A percentile compares a stretch with the other conserved stretches of the same genome.
Conservation (phyloP, 2,329 filamentous ascomycete genomes). For the Chaetomium strumarium region DNA sequence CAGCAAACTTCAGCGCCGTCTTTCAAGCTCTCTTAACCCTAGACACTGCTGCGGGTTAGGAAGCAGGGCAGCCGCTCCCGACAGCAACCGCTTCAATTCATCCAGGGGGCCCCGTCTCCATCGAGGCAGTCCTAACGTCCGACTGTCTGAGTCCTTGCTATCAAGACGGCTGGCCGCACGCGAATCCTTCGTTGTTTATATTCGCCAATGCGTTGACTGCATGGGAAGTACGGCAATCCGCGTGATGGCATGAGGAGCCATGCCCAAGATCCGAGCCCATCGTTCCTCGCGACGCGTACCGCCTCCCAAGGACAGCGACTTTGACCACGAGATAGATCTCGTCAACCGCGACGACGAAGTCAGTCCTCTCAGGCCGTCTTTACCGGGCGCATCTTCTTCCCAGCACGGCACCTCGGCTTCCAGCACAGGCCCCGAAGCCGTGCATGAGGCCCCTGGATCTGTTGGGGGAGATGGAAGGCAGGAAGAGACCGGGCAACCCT, state of each 20-base stretch:
- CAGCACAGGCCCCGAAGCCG: not conserved
- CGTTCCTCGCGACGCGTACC: conserved; percentile 50
- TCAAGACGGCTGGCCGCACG: not conserved
- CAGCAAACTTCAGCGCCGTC: too few relatives aligned
- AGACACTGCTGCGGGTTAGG: too few relatives aligned
- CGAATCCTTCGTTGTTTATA: not conserved
- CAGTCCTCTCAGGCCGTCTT: conserved; percentile 2
- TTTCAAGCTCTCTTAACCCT: too few relatives aligned
- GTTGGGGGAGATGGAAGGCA: not conserved
- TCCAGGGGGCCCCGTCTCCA: not conserved
- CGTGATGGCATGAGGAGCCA: conserved; percentile 25
- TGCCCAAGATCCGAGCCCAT: conserved; percentile 35
- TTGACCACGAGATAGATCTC: conserved; percentile 66
- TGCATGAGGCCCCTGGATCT: not conserved
- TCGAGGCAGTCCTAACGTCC: not conserved
- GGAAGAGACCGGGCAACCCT: conserved; percentile 7
- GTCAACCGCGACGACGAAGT: conserved; percentile 37
- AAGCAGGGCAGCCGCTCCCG: too few relatives aligned
- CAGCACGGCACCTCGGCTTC: not conserved
- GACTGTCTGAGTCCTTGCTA: not conserved
- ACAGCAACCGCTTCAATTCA: too few relatives aligned
- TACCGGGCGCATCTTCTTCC: conserved; percentile 14
- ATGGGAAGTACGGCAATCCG: not conserved
- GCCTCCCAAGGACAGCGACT: conserved; percentile 53
- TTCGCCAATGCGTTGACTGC: conserved; percentile 6